Conservation (phyloP, 192 early-diverging fungal genomes). For the Coemansia sp. region DNA sequence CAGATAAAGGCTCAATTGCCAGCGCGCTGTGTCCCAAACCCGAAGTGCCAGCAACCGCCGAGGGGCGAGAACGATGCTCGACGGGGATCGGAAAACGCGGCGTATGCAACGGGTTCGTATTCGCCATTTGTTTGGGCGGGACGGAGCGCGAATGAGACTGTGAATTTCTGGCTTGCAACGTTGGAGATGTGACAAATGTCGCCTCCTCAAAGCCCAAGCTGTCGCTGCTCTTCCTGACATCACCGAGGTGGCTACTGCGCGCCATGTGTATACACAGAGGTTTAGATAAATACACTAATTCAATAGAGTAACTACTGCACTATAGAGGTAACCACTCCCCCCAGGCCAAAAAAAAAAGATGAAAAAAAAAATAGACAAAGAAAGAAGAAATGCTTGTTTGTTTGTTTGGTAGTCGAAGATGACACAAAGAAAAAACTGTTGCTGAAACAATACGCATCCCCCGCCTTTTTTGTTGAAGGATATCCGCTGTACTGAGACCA, state of each 20-base stretch:
- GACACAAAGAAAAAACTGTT: not conserved
- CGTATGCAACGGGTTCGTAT: conserved; percentile 25
- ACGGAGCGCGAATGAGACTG: not conserved
- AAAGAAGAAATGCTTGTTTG: not conserved
- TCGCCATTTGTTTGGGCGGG: conserved; percentile 2
- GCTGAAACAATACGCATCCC: not conserved
- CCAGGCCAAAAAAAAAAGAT: not conserved
- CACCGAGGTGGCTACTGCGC: not conserved
- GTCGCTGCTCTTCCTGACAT: conserved; percentile 21
- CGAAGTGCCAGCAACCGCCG: conserved; percentile 8
- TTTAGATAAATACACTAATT: not conserved
- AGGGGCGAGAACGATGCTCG: not conserved
- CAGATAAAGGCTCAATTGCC: conserved; percentile 20
- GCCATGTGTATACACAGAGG: not conserved
- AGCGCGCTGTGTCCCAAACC: conserved; percentile 17
- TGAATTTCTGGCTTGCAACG: not conserved
- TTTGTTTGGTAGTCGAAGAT: not conserved
- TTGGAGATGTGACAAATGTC: conserved; percentile 34
- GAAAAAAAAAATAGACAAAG: not conserved
- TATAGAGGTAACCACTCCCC: conserved; percentile 5
- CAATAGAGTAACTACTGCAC: not conserved
- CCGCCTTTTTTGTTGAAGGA: not conserved
- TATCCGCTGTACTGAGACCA: not conserved
- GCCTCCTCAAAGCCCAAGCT: conserved; percentile 39
- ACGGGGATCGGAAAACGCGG: conserved; percentile 36